Evolutionary conservation across 495 filamentous ascomycete species (phyloP), one percentile per base, ranked within the genome.

Genomic region (Daldinia concentrica): DNA sequence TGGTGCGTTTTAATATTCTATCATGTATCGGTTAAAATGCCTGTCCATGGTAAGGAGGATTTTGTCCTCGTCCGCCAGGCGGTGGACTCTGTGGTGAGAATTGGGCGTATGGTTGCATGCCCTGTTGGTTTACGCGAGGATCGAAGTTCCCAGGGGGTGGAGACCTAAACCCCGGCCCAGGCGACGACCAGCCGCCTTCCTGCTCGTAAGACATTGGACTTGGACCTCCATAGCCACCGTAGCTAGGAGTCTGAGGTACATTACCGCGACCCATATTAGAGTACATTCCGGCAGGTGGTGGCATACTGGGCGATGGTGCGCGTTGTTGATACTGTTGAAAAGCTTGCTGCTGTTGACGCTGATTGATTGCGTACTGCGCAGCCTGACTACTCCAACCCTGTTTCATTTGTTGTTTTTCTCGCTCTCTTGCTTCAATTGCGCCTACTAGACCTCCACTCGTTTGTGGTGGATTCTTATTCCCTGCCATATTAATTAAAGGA

Each of bases 361-460:
- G 90, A 14, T 88, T 86, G 73, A 93, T 93, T n/a, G 91, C 93
- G 62, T 91, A 87, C 63, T 93, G 90, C 11, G 93, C 91, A 69
- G 92, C 89, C 67, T 91, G 86, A 59, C 89, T 89, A 36, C 89
- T 87, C 69, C 91, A 82, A 2, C 91, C 90, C 57, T 92, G 86
- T 67, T 85, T 92, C 78, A 94, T 89, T 57, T 89, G 85, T 54
- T 86, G 86, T 65, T 87, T 92, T 78, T 95, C 93, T 5, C 87
- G 86, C 72, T 96, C 91, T 27, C 92, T 86, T 6, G 86, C 86
- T 73, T 93, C 88, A 51, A 96, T 95, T 8, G 91, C 90, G 2
- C 90, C 90, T 9, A 96, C 87, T 2, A 95, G 83, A 3, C 92
- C 91, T 50, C 76, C 83, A 17, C 86, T 82, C 32, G 85, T 82